Percentiles rank a stretch among this genome's conserved stretches.
These are phyloP conservation scores for Aspergillus diversus DNA, from an alignment of 495 filamentous ascomycete genomes.

Conservation along the genomic window DNA sequence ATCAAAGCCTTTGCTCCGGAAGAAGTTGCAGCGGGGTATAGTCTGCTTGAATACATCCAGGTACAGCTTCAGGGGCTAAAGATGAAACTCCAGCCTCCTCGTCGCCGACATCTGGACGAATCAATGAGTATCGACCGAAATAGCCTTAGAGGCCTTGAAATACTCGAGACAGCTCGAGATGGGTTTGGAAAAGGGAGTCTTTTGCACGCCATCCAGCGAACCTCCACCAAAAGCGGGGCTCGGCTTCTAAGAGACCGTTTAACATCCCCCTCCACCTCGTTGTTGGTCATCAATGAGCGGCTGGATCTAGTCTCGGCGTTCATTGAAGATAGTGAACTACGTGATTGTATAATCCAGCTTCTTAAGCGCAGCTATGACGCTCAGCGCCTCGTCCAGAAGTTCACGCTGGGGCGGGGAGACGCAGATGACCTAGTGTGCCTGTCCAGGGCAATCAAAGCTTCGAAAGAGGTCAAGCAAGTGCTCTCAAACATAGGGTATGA, in stretches of 20 bases:
- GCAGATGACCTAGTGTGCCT: conserved; percentile 88
- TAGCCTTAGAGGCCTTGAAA: conserved; percentile 86
- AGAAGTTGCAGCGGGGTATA: conserved; percentile 66
- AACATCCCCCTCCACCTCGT: conserved; percentile 82
- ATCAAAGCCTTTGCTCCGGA: conserved; percentile 47
- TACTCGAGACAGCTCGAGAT: conserved; percentile 81
- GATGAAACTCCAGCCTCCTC: conserved; percentile 83
- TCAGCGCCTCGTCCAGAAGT: conserved; percentile 88
- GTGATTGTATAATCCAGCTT: conserved; percentile 66
- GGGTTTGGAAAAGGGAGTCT: conserved; percentile 76
- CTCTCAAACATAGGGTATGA: conserved; percentile 30
- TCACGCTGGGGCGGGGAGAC: conserved; percentile 88
- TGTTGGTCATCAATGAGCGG: conserved; percentile 75
- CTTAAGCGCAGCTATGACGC: conserved; percentile 81
- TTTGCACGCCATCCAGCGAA: conserved; percentile 83
- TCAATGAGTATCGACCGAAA: conserved; percentile 91
- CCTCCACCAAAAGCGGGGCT: conserved; percentile 87
- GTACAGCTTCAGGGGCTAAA: conserved; percentile 75
- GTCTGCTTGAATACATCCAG: conserved; percentile 81
- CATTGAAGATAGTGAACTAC: conserved; percentile 61
- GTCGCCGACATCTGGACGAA: conserved; percentile 69
- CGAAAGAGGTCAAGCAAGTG: conserved; percentile 64
- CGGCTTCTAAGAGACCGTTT: conserved; percentile 81
- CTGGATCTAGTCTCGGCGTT: conserved; percentile 82
- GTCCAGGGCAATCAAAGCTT: conserved; percentile 78